These are phyloP conservation scores for Wickerhamiella musiphila DNA, from an alignment of 805 yeast genomes.

Conservation along the genomic window DNA sequence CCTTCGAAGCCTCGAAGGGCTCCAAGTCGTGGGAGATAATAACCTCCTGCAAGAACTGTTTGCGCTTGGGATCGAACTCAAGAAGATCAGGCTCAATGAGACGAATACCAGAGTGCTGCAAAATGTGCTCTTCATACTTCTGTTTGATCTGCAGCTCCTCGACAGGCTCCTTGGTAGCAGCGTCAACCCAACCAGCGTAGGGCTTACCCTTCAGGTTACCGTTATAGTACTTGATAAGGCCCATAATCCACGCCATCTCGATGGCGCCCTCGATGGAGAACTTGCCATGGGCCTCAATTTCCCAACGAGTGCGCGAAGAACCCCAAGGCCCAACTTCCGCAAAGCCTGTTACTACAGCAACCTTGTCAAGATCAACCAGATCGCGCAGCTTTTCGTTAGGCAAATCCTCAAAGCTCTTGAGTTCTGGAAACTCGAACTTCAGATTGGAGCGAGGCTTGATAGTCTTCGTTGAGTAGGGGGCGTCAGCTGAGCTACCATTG, in stretches of 20 bases:
- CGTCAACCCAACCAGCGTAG: conserved; percentile 95
- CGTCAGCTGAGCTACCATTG: conserved; percentile 75
- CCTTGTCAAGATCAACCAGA: conserved; percentile 77
- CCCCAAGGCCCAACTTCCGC: conserved; percentile 99
- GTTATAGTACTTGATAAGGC: conserved; percentile 84
- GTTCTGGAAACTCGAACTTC: conserved; percentile 80
- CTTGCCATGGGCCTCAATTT: conserved; percentile 90
- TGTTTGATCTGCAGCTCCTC: conserved; percentile 87
- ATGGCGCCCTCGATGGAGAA: conserved; percentile 95
- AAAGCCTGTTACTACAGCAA: conserved; percentile 93
- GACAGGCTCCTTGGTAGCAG: conserved; percentile 80
- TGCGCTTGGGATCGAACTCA: conserved; percentile 91
- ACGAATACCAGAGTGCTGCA: conserved; percentile 93
- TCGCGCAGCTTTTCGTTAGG: conserved; percentile 53
- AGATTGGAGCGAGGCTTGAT: conserved; percentile 91
- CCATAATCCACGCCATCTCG: conserved; percentile 99
- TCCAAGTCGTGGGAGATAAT: conserved; percentile 93
- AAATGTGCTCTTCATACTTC: conserved; percentile 75
- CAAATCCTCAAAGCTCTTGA: conserved; percentile 61
- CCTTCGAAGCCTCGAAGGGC: conserved; percentile 86
- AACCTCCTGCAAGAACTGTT: conserved; percentile 86
- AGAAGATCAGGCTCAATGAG: conserved; percentile 90
- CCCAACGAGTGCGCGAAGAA: conserved; percentile 98
- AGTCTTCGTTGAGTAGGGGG: conserved; percentile 58
- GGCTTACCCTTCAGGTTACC: conserved; percentile 73